Evolutionary conservation across 164 flowering plant species (phyloP).

Genomic region (Stephania yunnanensis): DNA sequence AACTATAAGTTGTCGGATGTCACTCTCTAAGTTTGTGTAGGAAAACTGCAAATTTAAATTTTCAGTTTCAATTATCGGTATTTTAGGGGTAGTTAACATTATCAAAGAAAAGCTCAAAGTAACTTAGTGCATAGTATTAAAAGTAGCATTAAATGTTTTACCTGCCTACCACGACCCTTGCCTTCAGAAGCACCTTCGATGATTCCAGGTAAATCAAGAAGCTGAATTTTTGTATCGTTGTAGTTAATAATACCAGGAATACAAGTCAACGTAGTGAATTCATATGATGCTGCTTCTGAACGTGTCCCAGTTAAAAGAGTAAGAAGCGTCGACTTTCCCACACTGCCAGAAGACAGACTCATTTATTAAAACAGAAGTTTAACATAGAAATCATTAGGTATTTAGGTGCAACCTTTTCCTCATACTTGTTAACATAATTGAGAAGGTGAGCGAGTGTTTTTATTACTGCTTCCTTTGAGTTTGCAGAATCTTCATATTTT

Average conservation of each 20-base stretch:
- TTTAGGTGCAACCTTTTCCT: not conserved
- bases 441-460: not conserved
- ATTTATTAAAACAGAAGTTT: conserved; percentile 2
- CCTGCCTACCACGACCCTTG: conserved; percentile 99
- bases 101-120: not conserved
- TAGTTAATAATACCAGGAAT: conserved; percentile 98
- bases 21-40: not conserved
- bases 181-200: conserved; percentile 99
- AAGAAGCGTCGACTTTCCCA: conserved; percentile 95
- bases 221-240: conserved; percentile 95
- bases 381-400: not conserved
- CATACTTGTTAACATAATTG: not conserved
- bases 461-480: not conserved
- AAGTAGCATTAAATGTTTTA: conserved; percentile 14
- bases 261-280: conserved; percentile 99
- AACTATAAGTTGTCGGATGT: not conserved
- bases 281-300: conserved; percentile 99
- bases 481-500: not conserved
- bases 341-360: conserved; percentile 42
- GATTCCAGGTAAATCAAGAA: conserved; percentile 99
- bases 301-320: conserved; percentile 93
- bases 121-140: not conserved
- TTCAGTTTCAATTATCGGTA: not conserved
- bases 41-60: not conserved
- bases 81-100: not conserved